A percentile compares a stretch with the other conserved stretches of the same genome.
phyloP scores from a whole-genome alignment of 441 rosid genomes.

The Adansonia gregorii region DNA sequence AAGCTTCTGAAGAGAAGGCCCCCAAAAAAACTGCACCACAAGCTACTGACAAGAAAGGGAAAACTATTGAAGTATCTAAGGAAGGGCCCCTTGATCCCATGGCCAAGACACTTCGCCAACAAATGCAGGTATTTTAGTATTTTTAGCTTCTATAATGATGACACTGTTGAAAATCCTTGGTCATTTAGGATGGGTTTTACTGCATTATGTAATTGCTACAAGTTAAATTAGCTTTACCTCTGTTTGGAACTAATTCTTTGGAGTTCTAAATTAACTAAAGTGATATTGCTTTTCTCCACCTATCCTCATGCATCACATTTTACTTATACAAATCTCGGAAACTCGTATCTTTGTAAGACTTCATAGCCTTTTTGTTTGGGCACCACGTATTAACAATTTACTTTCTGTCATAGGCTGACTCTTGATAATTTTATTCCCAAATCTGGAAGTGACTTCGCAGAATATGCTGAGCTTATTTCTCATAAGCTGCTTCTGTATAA shows the following conservation, averaged over 20 bases:
- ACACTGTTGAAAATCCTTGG: background rate
- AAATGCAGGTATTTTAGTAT: background rate
- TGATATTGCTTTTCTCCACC: background rate
- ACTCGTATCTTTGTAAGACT: background rate
- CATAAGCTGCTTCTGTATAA: background rate
- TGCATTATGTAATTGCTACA: background rate
- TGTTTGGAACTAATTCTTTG: background rate
- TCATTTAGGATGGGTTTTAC: background rate
- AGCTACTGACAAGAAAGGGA: slow-evolving; percentile 1
- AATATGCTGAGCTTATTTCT: slow-evolving; percentile 1
- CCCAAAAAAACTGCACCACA: background rate
- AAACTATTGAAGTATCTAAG: background rate
- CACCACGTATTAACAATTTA: background rate
- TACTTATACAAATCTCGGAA: background rate
- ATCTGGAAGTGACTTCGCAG: background rate
- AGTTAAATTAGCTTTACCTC: background rate
- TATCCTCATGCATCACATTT: background rate
- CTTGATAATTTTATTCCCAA: slow-evolving; percentile 7
- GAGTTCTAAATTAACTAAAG: background rate
- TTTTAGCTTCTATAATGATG: background rate
- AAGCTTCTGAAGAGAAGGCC: background rate
- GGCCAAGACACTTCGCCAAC: slow-evolving; percentile 3
- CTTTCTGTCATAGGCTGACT: background rate
- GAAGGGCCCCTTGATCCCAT: background rate
- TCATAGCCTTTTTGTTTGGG: background rate